Evolutionary conservation across 257 asterid genomes (phyloP).

Genomic region (Forsythia suspensa): DNA sequence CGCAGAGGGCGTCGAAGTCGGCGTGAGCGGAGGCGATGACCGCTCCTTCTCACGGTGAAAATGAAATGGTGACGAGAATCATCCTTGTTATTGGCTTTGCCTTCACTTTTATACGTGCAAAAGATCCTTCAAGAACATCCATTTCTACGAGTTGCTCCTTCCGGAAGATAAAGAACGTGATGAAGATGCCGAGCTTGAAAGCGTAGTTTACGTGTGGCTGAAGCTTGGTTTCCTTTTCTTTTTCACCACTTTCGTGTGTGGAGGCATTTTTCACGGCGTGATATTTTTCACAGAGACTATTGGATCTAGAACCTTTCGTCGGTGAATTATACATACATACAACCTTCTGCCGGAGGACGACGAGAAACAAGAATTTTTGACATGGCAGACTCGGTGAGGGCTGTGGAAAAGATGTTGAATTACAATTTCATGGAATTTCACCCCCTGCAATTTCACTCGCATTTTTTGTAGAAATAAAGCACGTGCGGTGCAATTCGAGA

Average conservation of each 20-base stretch:
- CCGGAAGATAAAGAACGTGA: constrained; percentile 62
- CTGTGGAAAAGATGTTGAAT: too few relatives aligned
- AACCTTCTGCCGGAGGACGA: too few relatives aligned
- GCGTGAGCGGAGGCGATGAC: constrained; percentile 29
- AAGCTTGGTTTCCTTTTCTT: constrained; percentile 21
- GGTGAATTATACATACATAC: too few relatives aligned
- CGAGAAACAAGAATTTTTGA: too few relatives aligned
- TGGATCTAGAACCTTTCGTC: too few relatives aligned
- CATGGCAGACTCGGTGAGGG: too few relatives aligned
- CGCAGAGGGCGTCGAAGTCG: constrained; percentile 51
- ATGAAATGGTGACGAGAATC: constrained; percentile 57
- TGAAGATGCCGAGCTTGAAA: constrained; percentile 59
- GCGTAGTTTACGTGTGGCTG: constrained; percentile 45
- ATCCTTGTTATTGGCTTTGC: constrained; percentile 44
- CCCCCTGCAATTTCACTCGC: too few relatives aligned
- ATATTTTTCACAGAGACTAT: constrained; percentile 7
- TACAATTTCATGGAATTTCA: too few relatives aligned
- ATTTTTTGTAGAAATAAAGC: too few relatives aligned
- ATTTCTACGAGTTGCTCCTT: constrained; percentile 61
- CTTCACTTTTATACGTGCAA: constrained; percentile 58
- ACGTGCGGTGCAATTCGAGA: too few relatives aligned
- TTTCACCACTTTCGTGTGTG: constrained; percentile 1
- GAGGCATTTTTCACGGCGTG: constrained; percentile 5
- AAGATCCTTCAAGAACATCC: constrained; percentile 63
- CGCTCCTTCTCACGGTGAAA: constrained; percentile 45